Evolutionary conservation across 345 rosid genomes (phyloP).

Genomic region (Citrus hindsii): DNA sequence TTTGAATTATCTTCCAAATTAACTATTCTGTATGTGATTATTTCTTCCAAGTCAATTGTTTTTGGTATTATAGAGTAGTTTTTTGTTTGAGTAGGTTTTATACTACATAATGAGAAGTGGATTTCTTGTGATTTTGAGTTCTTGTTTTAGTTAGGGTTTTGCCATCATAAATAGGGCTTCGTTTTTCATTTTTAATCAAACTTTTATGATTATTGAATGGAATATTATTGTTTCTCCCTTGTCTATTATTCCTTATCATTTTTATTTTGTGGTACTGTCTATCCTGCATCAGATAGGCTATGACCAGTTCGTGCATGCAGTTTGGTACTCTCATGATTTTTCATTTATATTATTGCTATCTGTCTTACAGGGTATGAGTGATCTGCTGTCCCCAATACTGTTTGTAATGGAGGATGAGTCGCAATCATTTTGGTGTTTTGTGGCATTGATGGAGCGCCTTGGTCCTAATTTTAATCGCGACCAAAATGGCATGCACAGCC

Average conservation of each 20-base stretch:
- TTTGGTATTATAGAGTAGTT: neutral
- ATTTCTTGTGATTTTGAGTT: neutral
- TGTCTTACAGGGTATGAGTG: slow-evolving; percentile 89
- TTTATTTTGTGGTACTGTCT: neutral
- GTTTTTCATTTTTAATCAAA: neutral
- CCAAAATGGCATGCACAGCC: slow-evolving; percentile 97
- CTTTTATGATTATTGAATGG: too few relatives aligned
- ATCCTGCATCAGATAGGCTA: neutral
- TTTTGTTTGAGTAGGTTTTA: neutral
- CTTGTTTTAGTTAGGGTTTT: neutral
- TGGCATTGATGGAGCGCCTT: slow-evolving; percentile 90
- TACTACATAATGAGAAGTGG: neutral
- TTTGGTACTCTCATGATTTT: neutral
- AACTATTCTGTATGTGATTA: neutral
- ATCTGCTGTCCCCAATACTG: slow-evolving; percentile 85
- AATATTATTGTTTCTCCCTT: too few relatives aligned
- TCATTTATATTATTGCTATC: neutral
- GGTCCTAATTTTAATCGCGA: slow-evolving; percentile 98
- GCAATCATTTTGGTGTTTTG: slow-evolving; percentile 97
- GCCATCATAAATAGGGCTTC: neutral
- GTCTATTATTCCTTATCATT: neutral
- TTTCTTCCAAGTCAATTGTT: too few relatives aligned
- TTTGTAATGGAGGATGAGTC: slow-evolving; percentile 87
- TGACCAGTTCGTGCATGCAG: neutral
- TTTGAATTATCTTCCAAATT: neutral